Base-by-base conservation (phyloP, 2,329 filamentous ascomycete species). In the Aspergillus melleus region DNA sequence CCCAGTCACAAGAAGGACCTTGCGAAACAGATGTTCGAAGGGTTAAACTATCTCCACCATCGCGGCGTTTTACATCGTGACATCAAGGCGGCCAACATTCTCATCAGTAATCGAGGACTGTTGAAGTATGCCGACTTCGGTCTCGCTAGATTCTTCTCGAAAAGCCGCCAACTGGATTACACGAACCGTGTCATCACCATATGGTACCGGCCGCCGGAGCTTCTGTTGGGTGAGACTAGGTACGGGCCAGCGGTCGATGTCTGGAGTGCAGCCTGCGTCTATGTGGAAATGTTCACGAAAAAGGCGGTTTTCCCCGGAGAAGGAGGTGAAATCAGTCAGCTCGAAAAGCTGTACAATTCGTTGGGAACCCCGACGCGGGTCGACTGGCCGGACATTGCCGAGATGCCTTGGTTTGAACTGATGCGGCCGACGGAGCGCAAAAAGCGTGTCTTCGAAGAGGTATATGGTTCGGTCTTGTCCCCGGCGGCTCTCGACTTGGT, bases 171-270 rank as follows among this genome's bases (percentile, higher is more conserved):
- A 74, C 85, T 96, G 51, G 94, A 99, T 74, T 99, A 99, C 75
- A 99, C 95, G 1, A 99, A 99, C 73, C 90, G 95, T 39, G 96
- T 99, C 68, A 96, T 99, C 72, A 99, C 95, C 2, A 97, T 99
- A 66, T 99, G 96, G 96, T 97, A 97, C 74, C 87, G 93, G 4
- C 91, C 92, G 0, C 92, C 93, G 0, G 93, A 97, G 74, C 83
- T 97, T n/a, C 81, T 96, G 0, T 84, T 96, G 1, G 93, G 93
- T 6, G 92, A 96, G 75, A 96, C 93, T 5, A 87, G 91, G 68
- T 97, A 97, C 72, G 92, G 90, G 4, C 90, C 91, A 0, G 91
- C 91, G 2, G 92, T 96, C 14, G 93, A 97, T 71, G 90, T 99
- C 39, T 99, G 95, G 95, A 96, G 92, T 71, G 95, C 95, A 1